Conservation (phyloP, 352 stramenopile genomes). For the Elongisporangium undulatum region DNA sequence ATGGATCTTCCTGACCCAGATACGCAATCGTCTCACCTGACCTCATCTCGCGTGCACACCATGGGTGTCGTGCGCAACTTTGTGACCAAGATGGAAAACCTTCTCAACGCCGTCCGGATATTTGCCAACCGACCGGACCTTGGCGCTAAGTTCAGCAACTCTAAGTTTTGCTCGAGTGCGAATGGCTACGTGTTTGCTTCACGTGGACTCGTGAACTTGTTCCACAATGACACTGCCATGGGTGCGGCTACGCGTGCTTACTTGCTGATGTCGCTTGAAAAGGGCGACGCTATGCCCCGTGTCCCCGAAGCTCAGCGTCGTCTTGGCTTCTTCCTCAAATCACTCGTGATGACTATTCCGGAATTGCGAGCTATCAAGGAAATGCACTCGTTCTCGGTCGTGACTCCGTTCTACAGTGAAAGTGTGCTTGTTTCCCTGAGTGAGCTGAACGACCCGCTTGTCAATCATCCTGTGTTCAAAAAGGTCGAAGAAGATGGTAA, state of each 20-base stretch:
- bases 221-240: conserved; percentile 73
- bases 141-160: conserved; percentile 58
- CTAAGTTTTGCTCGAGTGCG: conserved; percentile 67
- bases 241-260: conserved; percentile 68
- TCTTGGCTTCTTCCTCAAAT: conserved; percentile 81
- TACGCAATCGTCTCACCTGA: conserved; percentile 39
- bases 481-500: conserved; percentile 73
- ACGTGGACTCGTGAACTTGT: conserved; percentile 73
- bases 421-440: conserved; percentile 58
- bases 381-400: conserved; percentile 79
- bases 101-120: conserved; percentile 54
- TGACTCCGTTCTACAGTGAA: conserved; percentile 78
- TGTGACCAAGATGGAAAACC: conserved; percentile 65
- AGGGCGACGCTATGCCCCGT: conserved; percentile 64
- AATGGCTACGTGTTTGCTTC: conserved; percentile 80
- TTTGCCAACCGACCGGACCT: conserved; percentile 52
- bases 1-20: conserved; percentile 69
- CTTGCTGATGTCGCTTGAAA: conserved; percentile 66
- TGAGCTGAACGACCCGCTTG: conserved; percentile 63
- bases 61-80: conserved; percentile 77
- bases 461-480: conserved; percentile 69
- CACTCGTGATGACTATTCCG: conserved; percentile 74
- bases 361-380: conserved; percentile 68
- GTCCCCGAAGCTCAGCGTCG: conserved; percentile 67
- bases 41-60: conserved; percentile 52